Base-by-base conservation (phyloP, 768 basidiomycete genomes). In the Cantharellus anzutake region DNA sequence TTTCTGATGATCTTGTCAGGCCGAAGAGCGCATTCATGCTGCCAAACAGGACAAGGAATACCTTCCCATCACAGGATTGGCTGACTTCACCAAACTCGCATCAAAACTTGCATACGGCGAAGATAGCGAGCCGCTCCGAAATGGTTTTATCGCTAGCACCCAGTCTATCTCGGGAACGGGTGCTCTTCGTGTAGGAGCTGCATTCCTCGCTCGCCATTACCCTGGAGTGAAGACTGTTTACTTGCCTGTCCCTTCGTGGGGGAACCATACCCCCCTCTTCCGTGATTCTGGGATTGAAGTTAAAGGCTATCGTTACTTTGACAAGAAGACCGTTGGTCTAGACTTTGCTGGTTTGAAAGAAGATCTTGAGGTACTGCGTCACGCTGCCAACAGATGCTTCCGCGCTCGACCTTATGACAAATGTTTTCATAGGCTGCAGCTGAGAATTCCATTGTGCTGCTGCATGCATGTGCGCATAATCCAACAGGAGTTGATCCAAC, bases 401-500 rank as follows among this genome's bases (percentile, higher is more conserved):
- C 53, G n/a, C 39, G 40, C 5, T 38, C 41, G 5, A 20, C 35
- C 40, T 42, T 34, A 59, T 38, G 11, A 20, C 61, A 34, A 44
- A 55, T 53, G 34, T 62, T 62, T 63, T 55, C 69, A 44, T 57
- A 73, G 83, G 79, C 74, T 62, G 84, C 82, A 57, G 84, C 90
- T 2, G 81, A 85, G 67, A 75, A 80, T 60, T 80, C 91, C 41
- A 80, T 94, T 63, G 86, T 98, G 11, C 78, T 97, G 61, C 74
- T 99, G 20, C 94, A 98, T 67, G 94, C 94, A 2, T 98, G 96
- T 72, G 96, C 94, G 37, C 91, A 98, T 78, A 99, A 99, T 73
- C 94, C 94, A n/a, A 69, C 68, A 3, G 63, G 96, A 63, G 80
- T 98, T 64, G 96, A 99, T 73, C 93, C 91, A 39, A 96, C 93